Evolutionary conservation across 495 filamentous ascomycete genomes (phyloP), one percentile per base, ranked within the genome.

Genomic region (Aspergillus ellipticus): DNA sequence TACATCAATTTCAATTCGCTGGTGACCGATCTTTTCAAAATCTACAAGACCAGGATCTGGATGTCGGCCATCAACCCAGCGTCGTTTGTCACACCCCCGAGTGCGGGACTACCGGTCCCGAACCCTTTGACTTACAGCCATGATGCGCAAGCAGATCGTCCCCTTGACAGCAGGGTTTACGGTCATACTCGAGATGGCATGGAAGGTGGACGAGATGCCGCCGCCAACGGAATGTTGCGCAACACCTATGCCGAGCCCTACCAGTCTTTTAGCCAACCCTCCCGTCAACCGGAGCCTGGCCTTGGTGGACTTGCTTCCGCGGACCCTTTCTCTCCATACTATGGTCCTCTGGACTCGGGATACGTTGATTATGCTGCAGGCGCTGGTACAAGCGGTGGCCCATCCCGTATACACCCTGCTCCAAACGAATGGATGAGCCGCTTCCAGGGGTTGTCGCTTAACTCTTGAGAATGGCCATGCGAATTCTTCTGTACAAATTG

Each of bases 1-100:
- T 98, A 98, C 68, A 96, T 98, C 79, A 96, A 97, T 72, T 98
- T 98, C 79, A 98, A 97, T 70, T 89, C 89, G 0, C 82, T 98
- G 16, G 93, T 98, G 55, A 96, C 91, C 0, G 95, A 97, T 69
- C 80, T 98, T 20, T 98, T 97, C 80, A 97, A 97, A 67, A 92
- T 96, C 55, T 98, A 96, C 77, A 98, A 98, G 76, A 96, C 92
- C 17, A 84, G 94, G 51, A 97, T 98, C 66, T 98, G 94, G 94
- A 96, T 98, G 92, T 96, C 92, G 5, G 93, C 94, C 7, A 95
- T 98, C 74, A 98, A 98, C 65, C 95, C 94, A 3, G 94, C 94
- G 6, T 96, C 93, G 2, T 97, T 97, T 69, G 90, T 91, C n/a
- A 92, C 89, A 50, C 72, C 74, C 3, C 89, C 89, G 4, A 78